Conservation (phyloP, 192 early-diverging fungal species). For the Entomortierella beljakovae region DNA sequence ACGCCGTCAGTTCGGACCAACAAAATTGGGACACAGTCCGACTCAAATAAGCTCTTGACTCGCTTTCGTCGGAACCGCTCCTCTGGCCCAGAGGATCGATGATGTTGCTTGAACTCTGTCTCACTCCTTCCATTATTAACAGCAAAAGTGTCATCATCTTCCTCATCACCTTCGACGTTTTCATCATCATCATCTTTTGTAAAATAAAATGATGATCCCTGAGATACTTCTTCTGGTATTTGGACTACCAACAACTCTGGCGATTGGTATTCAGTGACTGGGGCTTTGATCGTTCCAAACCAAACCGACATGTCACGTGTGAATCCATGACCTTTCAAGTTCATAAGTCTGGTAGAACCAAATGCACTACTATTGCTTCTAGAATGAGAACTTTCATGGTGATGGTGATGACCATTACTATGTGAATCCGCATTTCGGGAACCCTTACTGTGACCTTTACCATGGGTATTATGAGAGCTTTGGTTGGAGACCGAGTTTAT, state of each 20-base stretch:
- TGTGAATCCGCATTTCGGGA: slow-evolving; percentile 21
- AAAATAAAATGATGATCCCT: slow-evolving; percentile 47
- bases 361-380: slow-evolving; percentile 48
- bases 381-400: slow-evolving; percentile 5
- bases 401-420: slow-evolving; percentile 8
- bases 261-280: slow-evolving; percentile 59
- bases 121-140: slow-evolving; percentile 10
- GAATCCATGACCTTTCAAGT: slow-evolving; percentile 78
- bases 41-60: slow-evolving; percentile 45
- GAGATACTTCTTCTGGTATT: slow-evolving; percentile 57
- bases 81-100: neutral
- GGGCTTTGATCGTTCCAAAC: slow-evolving; percentile 74
- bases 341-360: slow-evolving; percentile 58
- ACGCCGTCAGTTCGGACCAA: slow-evolving; percentile 42
- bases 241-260: slow-evolving; percentile 58
- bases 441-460: slow-evolving; percentile 14
- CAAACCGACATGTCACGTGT: slow-evolving; percentile 75
- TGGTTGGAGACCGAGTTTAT: slow-evolving; percentile 19
- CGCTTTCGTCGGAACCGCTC: slow-evolving; percentile 35
- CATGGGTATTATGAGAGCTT: neutral
- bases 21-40: slow-evolving; percentile 42
- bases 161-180: slow-evolving; percentile 23
- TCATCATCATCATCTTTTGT: slow-evolving; percentile 51
- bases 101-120: neutral
- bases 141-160: slow-evolving; percentile 19